A percentile compares a stretch with the other conserved stretches of the same genome.
These are phyloP conservation scores for Myotisia sp. DNA, from an alignment of 2,329 filamentous ascomycete species.

Conservation along the genomic window DNA sequence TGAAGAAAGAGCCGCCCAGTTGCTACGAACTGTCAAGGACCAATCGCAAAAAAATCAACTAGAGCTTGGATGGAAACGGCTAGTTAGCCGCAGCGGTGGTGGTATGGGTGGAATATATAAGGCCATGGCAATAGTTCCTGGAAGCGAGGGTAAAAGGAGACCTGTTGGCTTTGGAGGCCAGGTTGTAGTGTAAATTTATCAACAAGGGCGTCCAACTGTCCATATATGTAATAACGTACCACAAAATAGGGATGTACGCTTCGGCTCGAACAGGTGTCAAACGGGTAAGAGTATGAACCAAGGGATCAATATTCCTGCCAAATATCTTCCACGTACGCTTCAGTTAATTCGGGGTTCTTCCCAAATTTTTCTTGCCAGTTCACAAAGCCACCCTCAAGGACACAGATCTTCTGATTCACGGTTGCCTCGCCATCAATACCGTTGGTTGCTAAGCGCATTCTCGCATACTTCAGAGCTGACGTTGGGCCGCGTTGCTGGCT, in stretches of 20 bases:
- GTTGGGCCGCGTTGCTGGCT: constrained; percentile 80
- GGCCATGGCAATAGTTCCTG: constrained; percentile 75
- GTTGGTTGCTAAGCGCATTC: constrained; percentile 49
- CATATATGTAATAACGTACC: constrained; percentile 3
- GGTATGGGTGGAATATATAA: constrained; percentile 97
- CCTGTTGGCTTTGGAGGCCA: constrained; percentile 86
- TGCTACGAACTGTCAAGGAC: constrained; percentile 40
- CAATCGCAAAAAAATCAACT: constrained; percentile 46
- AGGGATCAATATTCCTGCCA: constrained; percentile 47
- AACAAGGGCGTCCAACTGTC: neutral
- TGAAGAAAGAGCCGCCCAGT: constrained; percentile 54
- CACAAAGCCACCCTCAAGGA: constrained; percentile 72
- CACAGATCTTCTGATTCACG: constrained; percentile 55
- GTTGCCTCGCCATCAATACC: constrained; percentile 30
- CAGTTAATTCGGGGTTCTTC: constrained; percentile 63
- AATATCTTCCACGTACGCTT: constrained; percentile 69
- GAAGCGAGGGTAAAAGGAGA: constrained; percentile 55
- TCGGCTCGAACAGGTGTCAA: too few species aligned
- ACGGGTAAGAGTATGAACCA: too few species aligned
- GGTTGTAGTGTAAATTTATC: constrained; percentile 16
- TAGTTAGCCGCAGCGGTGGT: constrained; percentile 66
- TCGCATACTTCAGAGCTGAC: constrained; percentile 61
- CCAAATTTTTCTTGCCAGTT: constrained; percentile 78
- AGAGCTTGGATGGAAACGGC: constrained; percentile 59
- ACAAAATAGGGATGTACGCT: too few species aligned